phyloP scores from a whole-genome alignment of 2,329 filamentous ascomycete species.

The Fusarium udum region DNA sequence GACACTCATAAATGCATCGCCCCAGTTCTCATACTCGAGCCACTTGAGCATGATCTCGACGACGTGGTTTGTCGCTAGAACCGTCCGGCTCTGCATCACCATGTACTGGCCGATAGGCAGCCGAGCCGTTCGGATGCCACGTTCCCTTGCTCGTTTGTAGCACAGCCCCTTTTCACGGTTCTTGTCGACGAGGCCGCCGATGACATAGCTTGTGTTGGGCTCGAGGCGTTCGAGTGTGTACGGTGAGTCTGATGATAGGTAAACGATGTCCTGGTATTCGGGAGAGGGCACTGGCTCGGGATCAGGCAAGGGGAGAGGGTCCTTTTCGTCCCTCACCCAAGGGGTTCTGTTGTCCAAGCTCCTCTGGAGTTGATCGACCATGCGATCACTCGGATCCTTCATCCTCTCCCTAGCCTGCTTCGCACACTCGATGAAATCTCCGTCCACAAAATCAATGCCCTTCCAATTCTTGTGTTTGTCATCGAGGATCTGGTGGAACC shows the following conservation, averaged over 20 bases:
- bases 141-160: slow-evolving; percentile 79
- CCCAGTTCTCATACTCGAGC: slow-evolving; percentile 93
- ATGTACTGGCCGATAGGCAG: slow-evolving; percentile 96
- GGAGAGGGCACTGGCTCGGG: slow-evolving; percentile 47
- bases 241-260: slow-evolving; percentile 91
- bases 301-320: slow-evolving; percentile 48
- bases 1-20: slow-evolving; percentile 83
- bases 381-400: slow-evolving; percentile 62
- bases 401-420: slow-evolving; percentile 74
- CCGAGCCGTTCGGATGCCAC: slow-evolving; percentile 85
- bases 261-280: slow-evolving; percentile 69
- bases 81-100: slow-evolving; percentile 85
- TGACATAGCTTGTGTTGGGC: slow-evolving; percentile 89
- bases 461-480: slow-evolving; percentile 83
- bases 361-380: slow-evolving; percentile 67
- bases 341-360: slow-evolving; percentile 44
- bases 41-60: slow-evolving; percentile 96
- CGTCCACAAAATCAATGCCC: slow-evolving; percentile 75
- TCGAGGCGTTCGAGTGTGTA: slow-evolving; percentile 84
- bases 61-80: slow-evolving; percentile 94
- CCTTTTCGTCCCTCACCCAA: slow-evolving; percentile 46
- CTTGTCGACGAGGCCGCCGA: slow-evolving; percentile 94
- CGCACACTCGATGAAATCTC: slow-evolving; percentile 77
- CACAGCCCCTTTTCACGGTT: slow-evolving; percentile 96
- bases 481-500: slow-evolving; percentile 80